A percentile compares a stretch with the other conserved stretches of the same genome.
Evolutionary conservation across 306 rosid species (phyloP).

Genomic region (Gleditsia sinensis): DNA sequence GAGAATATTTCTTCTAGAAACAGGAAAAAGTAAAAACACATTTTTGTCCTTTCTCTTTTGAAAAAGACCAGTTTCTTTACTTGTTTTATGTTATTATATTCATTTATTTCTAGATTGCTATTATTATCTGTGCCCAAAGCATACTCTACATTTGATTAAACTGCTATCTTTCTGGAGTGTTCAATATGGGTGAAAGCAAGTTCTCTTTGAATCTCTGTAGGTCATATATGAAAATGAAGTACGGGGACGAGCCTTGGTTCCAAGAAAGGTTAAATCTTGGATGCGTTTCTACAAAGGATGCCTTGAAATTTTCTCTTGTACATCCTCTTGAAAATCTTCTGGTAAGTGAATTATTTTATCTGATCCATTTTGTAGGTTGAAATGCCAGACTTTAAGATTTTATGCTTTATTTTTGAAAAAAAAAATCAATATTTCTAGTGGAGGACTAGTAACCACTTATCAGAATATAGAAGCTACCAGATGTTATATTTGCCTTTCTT

Average conservation of each 20-base stretch:
- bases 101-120: neutral
- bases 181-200: neutral
- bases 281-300: slow-evolving; percentile 71
- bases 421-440: neutral
- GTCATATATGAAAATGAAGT: slow-evolving; percentile 60
- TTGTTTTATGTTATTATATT: neutral
- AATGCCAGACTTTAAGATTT: neutral
- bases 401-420: neutral
- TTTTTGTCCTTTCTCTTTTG: neutral
- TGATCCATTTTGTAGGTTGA: neutral
- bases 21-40: neutral
- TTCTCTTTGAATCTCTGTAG: slow-evolving; percentile 43
- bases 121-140: neutral
- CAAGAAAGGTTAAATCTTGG: slow-evolving; percentile 42
- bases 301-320: slow-evolving; percentile 57
- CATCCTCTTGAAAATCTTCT: slow-evolving; percentile 66
- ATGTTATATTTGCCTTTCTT: neutral
- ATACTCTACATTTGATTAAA: slow-evolving; percentile 8
- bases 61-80: neutral
- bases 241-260: slow-evolving; percentile 69
- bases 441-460: neutral
- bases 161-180: neutral
- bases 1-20: neutral
- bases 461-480: neutral
- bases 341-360: slow-evolving; percentile 46